These are phyloP conservation scores for Leucocoprinus gongylophorus DNA, from an alignment of 1,284 basidiomycete genomes.

Conservation along the genomic window DNA sequence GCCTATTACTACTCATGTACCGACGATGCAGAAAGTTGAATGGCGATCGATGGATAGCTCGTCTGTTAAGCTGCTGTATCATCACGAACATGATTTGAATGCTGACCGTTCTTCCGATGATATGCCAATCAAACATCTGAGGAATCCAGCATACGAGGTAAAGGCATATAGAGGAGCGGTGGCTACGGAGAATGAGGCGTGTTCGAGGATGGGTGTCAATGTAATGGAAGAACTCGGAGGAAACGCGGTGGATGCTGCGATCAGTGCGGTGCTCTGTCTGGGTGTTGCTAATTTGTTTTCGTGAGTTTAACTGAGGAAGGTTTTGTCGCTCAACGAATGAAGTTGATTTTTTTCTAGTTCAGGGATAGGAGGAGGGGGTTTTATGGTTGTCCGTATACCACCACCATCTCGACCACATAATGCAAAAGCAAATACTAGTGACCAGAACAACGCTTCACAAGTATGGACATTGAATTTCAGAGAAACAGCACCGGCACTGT, in stretches of 20 bases:
- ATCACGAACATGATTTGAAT: too few relatives aligned
- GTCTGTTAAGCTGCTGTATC: too few relatives aligned
- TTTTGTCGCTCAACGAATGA: constrained; percentile 1
- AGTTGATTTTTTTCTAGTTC: constrained; percentile 41
- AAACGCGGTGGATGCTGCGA: constrained; percentile 85
- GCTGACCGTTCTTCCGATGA: too few relatives aligned
- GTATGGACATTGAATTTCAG: constrained; percentile 83
- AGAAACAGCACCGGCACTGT: constrained; percentile 72
- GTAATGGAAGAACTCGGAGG: constrained; percentile 71
- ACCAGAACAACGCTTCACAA: constrained; percentile 34
- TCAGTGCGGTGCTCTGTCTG: constrained; percentile 75
- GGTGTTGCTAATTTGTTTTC: constrained; percentile 90
- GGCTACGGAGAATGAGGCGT: constrained; percentile 78
- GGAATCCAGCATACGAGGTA: constrained; percentile 71
- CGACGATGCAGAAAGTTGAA: too few relatives aligned
- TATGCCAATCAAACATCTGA: not conserved
- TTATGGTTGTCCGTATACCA: constrained; percentile 84
- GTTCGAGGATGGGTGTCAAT: constrained; percentile 77
- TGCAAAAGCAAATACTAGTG: constrained; percentile 20
- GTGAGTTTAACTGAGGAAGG: constrained; percentile 34
- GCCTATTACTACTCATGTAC: too few relatives aligned
- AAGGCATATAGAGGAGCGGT: constrained; percentile 76
- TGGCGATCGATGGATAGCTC: too few relatives aligned
- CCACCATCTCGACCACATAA: constrained; percentile 24
- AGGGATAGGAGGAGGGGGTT: constrained; percentile 88